A percentile compares a stretch with the other conserved stretches of the same genome.
Evolutionary conservation across 83 land plant species (phyloP).

Genomic region (Thuja plicata): DNA sequence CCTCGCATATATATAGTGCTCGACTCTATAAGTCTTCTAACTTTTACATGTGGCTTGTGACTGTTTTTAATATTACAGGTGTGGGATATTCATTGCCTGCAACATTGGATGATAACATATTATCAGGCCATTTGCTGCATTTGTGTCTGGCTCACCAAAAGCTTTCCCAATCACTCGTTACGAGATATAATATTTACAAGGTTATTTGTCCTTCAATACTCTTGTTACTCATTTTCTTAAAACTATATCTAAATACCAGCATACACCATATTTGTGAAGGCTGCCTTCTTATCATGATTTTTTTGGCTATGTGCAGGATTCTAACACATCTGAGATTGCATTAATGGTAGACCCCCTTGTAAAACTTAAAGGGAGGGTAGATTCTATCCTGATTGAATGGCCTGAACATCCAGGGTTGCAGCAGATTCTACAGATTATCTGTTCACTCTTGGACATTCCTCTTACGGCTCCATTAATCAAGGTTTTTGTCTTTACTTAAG

Average conservation of each 20-base stretch:
- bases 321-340: conserved; percentile 62
- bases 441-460: conserved; percentile 52
- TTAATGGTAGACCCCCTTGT: conserved; percentile 58
- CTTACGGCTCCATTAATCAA: conserved; percentile 58
- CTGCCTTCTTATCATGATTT: background rate
- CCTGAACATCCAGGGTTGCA: conserved; percentile 71
- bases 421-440: conserved; percentile 47
- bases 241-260: background rate
- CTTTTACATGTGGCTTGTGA: background rate
- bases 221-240: background rate
- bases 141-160: conserved; percentile 45
- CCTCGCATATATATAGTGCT: background rate
- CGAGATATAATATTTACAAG: conserved; percentile 55
- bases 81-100: conserved; percentile 22
- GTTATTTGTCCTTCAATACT: conserved; percentile 14
- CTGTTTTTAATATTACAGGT: conserved; percentile 26
- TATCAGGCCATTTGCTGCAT: conserved; percentile 52
- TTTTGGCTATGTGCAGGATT: conserved; percentile 32
- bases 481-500: conserved; percentile 25
- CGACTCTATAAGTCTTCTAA: background rate
- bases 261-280: background rate
- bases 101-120: conserved; percentile 39
- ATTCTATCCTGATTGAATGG: conserved; percentile 47
- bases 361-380: conserved; percentile 33
- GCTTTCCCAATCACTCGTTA: background rate